These are phyloP conservation scores for Salix suchowensis DNA, from an alignment of 345 rosid species.

Conservation along the genomic window DNA sequence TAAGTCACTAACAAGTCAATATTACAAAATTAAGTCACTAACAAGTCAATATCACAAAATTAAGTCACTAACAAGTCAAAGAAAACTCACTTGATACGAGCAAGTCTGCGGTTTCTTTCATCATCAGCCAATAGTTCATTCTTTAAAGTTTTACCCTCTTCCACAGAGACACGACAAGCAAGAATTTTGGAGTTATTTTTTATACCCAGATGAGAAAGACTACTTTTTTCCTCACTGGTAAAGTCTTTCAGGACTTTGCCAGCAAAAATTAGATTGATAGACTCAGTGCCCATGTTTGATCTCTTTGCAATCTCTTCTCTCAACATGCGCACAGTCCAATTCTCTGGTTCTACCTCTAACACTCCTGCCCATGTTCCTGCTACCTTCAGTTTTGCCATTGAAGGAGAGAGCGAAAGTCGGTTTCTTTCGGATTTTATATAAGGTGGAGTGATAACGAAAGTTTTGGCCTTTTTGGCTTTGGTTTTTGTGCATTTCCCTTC, in stretches of 20 bases:
- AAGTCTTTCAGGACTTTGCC: conserved; percentile 70
- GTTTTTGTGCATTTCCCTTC: not conserved
- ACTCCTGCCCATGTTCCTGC: conserved; percentile 87
- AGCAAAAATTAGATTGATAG: conserved; percentile 69
- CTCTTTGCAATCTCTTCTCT: conserved; percentile 70
- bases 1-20: not conserved
- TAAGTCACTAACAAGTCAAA: not conserved
- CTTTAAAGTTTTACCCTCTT: conserved; percentile 58
- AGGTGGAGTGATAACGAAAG: not conserved
- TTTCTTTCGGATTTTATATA: not conserved
- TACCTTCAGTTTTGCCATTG: conserved; percentile 70
- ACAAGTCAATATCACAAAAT: not conserved
- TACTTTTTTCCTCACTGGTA: conserved; percentile 38
- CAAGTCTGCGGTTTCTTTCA: conserved; percentile 62
- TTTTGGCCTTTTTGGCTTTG: not conserved
- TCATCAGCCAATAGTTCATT: conserved; percentile 63
- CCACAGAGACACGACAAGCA: conserved; percentile 52
- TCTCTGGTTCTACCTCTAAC: conserved; percentile 70
- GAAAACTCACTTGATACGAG: conserved; percentile 63
- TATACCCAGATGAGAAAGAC: conserved; percentile 53
- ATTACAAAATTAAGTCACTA: not conserved
- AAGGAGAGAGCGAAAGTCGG: not conserved
- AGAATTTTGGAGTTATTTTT: conserved; percentile 74
- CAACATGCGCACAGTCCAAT: conserved; percentile 71
- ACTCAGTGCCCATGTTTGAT: conserved; percentile 45